Evolutionary conservation across 306 rosid genomes (phyloP).

Genomic region (Vigna mungo): DNA sequence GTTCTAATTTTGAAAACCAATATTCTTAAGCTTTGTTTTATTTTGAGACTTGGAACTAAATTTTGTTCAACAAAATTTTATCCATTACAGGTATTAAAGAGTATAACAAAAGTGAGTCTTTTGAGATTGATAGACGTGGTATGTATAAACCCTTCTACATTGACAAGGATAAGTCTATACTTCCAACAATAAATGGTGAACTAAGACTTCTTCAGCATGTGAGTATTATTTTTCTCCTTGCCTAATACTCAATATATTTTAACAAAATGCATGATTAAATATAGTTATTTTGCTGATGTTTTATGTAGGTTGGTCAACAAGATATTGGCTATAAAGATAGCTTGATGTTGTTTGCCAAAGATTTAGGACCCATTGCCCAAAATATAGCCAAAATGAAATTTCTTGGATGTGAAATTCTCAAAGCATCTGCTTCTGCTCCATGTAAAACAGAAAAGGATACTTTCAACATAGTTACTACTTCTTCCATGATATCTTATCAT

Average conservation of each 20-base stretch:
- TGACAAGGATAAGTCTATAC: constrained; percentile 40
- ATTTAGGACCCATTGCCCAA: constrained; percentile 63
- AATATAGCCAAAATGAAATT: constrained; percentile 54
- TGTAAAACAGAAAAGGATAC: neutral
- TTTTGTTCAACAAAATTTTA: neutral
- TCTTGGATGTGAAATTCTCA: constrained; percentile 49
- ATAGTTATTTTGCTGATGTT: constrained; percentile 1
- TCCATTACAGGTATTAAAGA: constrained; percentile 43
- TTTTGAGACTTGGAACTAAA: too few species aligned
- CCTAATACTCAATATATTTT: neutral
- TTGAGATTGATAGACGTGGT: constrained; percentile 46
- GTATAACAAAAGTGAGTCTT: constrained; percentile 34
- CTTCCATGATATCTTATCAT: constrained; percentile 30
- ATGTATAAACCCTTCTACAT: constrained; percentile 46
- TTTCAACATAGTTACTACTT: constrained; percentile 20
- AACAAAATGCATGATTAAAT: neutral
- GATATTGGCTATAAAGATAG: constrained; percentile 63
- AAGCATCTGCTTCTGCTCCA: constrained; percentile 28
- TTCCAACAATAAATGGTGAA: constrained; percentile 42
- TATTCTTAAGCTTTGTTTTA: constrained; percentile 2
- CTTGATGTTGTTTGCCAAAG: constrained; percentile 62
- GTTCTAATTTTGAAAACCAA: neutral
- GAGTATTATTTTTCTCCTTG: constrained; percentile 26
- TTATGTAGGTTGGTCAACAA: constrained; percentile 54
- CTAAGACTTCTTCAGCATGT: constrained; percentile 53